These are phyloP conservation scores for Torulaspora franciscae DNA, from an alignment of 805 yeast species.

Conservation along the genomic window DNA sequence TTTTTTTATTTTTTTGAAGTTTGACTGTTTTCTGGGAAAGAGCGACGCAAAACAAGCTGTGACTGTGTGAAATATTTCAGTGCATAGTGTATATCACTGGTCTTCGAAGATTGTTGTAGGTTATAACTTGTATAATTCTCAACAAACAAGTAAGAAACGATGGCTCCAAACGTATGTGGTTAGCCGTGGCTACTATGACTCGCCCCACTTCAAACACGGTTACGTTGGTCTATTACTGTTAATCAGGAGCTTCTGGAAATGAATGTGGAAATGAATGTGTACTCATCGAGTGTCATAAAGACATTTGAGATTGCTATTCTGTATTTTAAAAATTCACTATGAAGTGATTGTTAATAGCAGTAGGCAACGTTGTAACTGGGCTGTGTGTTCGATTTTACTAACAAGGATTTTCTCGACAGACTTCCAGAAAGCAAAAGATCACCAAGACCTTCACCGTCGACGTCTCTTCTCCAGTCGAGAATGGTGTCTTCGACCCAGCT, in stretches of 20 bases:
- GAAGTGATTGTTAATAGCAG: slow-evolving; percentile 40
- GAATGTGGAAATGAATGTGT: slow-evolving; percentile 5
- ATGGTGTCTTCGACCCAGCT: slow-evolving; percentile 96
- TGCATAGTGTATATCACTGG: no score
- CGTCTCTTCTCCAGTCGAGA: slow-evolving; percentile 94
- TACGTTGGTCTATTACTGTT: slow-evolving; percentile 17
- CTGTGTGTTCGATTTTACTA: slow-evolving; percentile 10
- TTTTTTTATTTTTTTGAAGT: background rate
- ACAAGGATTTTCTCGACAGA: slow-evolving; percentile 40
- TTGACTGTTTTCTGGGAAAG: background rate
- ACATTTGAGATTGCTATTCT: slow-evolving; percentile 18
- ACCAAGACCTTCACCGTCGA: slow-evolving; percentile 92
- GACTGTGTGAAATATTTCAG: background rate
- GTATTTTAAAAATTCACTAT: slow-evolving; percentile 26
- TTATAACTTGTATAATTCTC: background rate
- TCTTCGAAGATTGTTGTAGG: no score
- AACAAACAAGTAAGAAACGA: slow-evolving; percentile 32
- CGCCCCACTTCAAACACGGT: background rate
- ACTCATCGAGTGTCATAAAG: slow-evolving; percentile 1
- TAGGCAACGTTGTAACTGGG: slow-evolving; percentile 29
- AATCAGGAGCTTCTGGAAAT: slow-evolving; percentile 12
- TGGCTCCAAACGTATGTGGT: slow-evolving; percentile 91
- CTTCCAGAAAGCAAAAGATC: slow-evolving; percentile 76
- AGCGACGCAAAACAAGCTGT: background rate
- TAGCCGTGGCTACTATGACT: slow-evolving; percentile 3